A percentile compares a stretch with the other conserved stretches of the same genome.
Conservation (phyloP, 1,284 basidiomycete genomes). For the Chalciporus sp. region DNA sequence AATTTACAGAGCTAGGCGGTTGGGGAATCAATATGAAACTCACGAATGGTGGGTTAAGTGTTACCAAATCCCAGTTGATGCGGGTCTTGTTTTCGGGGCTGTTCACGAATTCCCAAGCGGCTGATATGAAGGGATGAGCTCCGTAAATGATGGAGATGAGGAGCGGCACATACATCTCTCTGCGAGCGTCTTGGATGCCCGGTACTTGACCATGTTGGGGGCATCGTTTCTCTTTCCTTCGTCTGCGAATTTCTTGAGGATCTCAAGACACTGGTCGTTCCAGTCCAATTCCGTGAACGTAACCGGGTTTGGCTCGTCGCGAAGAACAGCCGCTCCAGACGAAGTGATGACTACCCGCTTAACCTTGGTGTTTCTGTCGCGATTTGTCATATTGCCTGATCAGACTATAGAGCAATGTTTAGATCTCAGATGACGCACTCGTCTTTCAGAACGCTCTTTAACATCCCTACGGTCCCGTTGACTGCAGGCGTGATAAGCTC, state of each 20-base stretch:
- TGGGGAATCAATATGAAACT: conserved; percentile 14
- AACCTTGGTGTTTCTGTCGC: conserved; percentile 40
- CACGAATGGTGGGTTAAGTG: conserved; percentile 61
- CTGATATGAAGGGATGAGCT: conserved; percentile 19
- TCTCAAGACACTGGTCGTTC: conserved; percentile 60
- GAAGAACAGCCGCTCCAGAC: conserved; percentile 54
- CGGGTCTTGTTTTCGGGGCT: conserved; percentile 45
- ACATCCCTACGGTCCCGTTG: conserved; percentile 59
- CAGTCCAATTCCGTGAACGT: conserved; percentile 56
- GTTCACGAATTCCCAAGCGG: conserved; percentile 61
- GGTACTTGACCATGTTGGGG: conserved; percentile 47
- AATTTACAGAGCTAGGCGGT: not conserved
- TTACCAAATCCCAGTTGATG: conserved; percentile 55
- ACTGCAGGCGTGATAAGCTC: conserved; percentile 66
- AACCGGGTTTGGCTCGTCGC: conserved; percentile 24
- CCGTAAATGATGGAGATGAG: not conserved
- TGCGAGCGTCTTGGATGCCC: conserved; percentile 69
- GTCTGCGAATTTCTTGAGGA: conserved; percentile 55
- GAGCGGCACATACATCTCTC: conserved; percentile 48
- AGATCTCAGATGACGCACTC: conserved; percentile 36
- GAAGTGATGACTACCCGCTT: conserved; percentile 70
- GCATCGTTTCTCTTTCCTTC: conserved; percentile 51
- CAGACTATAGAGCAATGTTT: not conserved
- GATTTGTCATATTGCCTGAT: not conserved
- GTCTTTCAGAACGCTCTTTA: conserved; percentile 54